Base-by-base conservation (phyloP, 768 basidiomycete genomes). In the Lyophyllum decastes region DNA sequence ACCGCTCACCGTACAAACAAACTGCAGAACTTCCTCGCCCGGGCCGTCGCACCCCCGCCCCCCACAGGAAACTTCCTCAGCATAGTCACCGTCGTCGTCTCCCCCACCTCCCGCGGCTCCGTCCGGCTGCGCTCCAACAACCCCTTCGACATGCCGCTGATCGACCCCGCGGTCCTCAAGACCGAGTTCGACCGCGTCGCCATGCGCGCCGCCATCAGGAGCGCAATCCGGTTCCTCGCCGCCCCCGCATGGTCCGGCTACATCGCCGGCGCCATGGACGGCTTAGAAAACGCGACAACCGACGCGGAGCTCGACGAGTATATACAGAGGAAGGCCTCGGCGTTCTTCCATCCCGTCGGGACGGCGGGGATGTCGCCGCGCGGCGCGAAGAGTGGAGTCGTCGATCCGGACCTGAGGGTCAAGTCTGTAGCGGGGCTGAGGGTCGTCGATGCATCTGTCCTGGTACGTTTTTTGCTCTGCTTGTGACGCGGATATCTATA, bases 131-230 rank as follows among this genome's bases (percentile, higher is more conserved):
- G 66, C 34, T 76, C 78, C 7, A 73, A 66, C n/a, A 64, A 73
- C 61, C 71, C 78, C 22, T 82, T 82, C 68, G 71, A 69, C 41
- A 46, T 67, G 38, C 81, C 82, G 1, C 44, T 68, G 21, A 80
- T 84, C 66, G 75, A 84, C 62, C 78, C 80, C 0, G 76, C 74
- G 49, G 77, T 81, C 67, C 71, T 77, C 11, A 61, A 34, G 22
- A 61, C 59, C 12, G 49, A 52, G 12, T 64, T 64, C 43, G 71
- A 70, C 60, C 57, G 67, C 16, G 52, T 60, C 17, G 62, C 56
- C 47, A 69, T 71, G 60, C 54, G 55, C 12, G 52, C 67, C 16
- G 70, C 61, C 16, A 54, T 72, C 50, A 62, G 64, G 30, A 14
- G 35, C 35, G 35, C 14, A 7, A 38, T 9, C 8, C 7, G 35